Percentiles rank a stretch among this genome's conserved stretches.
Evolutionary conservation across 352 stramenopile genomes (phyloP).

Genomic region (Globisporangium uncinulatum): DNA sequence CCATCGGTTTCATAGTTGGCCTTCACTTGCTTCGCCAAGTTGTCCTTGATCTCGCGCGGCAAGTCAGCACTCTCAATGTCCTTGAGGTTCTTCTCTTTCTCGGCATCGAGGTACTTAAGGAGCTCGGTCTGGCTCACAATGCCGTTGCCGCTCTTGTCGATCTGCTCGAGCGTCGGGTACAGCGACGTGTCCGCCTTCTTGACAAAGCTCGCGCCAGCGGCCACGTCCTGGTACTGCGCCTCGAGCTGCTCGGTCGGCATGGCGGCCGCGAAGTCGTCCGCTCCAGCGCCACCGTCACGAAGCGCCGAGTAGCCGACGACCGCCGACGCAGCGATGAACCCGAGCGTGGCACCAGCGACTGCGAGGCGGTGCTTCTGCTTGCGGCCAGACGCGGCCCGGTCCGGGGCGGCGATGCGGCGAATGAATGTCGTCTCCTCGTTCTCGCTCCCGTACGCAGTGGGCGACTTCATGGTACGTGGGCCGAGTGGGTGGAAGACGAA

Average conservation of each 20-base stretch:
- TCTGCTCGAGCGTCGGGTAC: constrained; percentile 1
- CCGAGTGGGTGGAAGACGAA: too few species aligned
- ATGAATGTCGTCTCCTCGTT: constrained; percentile 11
- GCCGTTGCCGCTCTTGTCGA: constrained; percentile 30
- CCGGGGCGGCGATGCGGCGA: neutral
- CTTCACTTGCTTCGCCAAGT: constrained; percentile 30
- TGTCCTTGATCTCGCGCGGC: constrained; percentile 27
- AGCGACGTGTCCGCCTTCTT: neutral
- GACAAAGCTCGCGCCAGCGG: neutral
- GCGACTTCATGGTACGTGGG: constrained; percentile 58
- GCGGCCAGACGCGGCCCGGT: too few species aligned
- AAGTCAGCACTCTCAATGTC: constrained; percentile 25
- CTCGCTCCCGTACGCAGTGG: constrained; percentile 43
- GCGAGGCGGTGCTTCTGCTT: too few species aligned
- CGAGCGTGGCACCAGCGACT: too few species aligned
- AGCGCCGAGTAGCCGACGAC: too few species aligned
- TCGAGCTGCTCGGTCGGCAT: too few species aligned
- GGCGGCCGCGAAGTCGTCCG: too few species aligned
- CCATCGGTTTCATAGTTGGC: constrained; percentile 31
- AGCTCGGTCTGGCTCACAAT: constrained; percentile 33
- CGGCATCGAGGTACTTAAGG: constrained; percentile 22
- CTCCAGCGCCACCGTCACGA: too few species aligned
- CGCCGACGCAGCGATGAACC: too few species aligned
- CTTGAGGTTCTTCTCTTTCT: constrained; percentile 17
- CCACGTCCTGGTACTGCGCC: too few species aligned